These are phyloP conservation scores for Coemansia sp. DNA, from an alignment of 192 early-diverging fungal genomes.

Conservation along the genomic window DNA sequence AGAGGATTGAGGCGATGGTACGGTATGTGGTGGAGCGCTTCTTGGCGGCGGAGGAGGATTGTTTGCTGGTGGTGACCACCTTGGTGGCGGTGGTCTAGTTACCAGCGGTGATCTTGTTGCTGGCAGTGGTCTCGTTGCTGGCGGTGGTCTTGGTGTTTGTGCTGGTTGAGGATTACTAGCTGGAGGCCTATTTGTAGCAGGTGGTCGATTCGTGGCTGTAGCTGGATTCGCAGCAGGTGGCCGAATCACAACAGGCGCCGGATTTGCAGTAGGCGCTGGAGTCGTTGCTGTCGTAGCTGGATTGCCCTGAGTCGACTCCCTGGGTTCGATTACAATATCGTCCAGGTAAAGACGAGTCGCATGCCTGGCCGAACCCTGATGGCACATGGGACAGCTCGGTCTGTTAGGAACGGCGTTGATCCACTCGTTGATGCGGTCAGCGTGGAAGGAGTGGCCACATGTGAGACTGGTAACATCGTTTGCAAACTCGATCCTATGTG, in stretches of 20 bases:
- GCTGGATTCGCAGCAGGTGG: too few species aligned
- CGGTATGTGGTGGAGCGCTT: background rate
- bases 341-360: background rate
- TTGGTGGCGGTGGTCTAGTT: too few species aligned
- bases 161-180: too few species aligned
- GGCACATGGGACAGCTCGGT: background rate
- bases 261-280: background rate
- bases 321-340: background rate
- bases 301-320: background rate
- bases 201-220: too few species aligned
- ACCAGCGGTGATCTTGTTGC: too few species aligned
- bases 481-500: background rate
- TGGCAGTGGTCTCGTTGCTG: too few species aligned
- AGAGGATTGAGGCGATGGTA: background rate
- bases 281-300: background rate
- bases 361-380: background rate
- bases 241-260: too few species aligned
- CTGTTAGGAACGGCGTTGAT: background rate
- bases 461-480: background rate
- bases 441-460: background rate
- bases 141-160: too few species aligned
- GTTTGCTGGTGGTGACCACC: too few species aligned
- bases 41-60: background rate
- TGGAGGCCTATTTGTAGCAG: too few species aligned
- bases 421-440: background rate